phyloP scores from a whole-genome alignment of 2,329 filamentous ascomycete species.

The Lasiodiplodia theobromae region DNA sequence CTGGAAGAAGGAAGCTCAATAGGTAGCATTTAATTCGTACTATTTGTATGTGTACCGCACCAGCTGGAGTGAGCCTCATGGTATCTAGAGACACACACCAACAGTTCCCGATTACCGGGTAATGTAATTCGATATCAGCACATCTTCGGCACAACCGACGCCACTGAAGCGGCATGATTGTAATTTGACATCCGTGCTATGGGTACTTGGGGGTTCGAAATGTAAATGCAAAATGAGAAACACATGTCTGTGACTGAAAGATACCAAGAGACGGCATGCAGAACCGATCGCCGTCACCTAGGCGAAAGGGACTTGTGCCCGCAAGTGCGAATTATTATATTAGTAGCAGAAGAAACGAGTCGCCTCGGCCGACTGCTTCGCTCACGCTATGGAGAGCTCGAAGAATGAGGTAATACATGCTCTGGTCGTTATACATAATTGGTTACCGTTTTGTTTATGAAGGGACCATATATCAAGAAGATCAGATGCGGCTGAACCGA shows the following conservation, averaged over 20 bases:
- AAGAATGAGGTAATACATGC: constrained; percentile 12
- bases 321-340: constrained; percentile 1
- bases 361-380: neutral
- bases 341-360: neutral
- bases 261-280: neutral
- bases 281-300: neutral
- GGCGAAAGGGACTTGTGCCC: no score
- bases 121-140: constrained; percentile 72
- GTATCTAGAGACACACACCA: constrained; percentile 12
- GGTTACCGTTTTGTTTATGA: constrained; percentile 5
- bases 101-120: constrained; percentile 34
- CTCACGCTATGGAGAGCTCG: neutral
- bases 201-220: neutral
- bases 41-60: constrained; percentile 29
- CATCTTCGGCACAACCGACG: constrained; percentile 99
- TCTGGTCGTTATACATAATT: constrained; percentile 26
- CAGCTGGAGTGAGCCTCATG: constrained; percentile 21
- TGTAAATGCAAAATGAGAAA: neutral
- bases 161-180: constrained; percentile 83
- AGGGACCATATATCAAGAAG: constrained; percentile 2
- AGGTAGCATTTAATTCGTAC: neutral
- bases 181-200: constrained; percentile 99
- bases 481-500: constrained; percentile 3
- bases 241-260: neutral
- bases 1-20: neutral